Evolutionary conservation across 176 grass and related monocot species (phyloP).

Genomic region (Miscanthus lutarioriparius): DNA sequence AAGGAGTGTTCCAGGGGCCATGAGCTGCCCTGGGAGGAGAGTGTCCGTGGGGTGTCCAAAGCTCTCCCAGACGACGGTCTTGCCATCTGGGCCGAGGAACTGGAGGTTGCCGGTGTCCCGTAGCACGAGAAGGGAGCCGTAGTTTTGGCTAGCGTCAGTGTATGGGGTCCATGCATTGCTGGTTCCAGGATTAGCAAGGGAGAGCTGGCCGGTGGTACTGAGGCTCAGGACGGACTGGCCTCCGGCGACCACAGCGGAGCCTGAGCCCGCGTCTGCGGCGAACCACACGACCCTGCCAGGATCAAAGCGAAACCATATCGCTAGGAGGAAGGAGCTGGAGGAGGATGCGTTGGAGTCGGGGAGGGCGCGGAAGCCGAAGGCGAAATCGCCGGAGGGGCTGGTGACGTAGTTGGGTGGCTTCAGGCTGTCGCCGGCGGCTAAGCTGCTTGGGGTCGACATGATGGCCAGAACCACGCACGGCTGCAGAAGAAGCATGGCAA

Average conservation of each 20-base stretch:
- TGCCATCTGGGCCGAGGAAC: not conserved
- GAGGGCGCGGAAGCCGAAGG: not conserved
- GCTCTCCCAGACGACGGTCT: slow-evolving; percentile 25
- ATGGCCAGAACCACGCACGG: not conserved
- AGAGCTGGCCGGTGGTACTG: not conserved
- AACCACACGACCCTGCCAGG: not conserved
- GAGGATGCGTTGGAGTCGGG: not conserved
- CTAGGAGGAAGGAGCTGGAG: slow-evolving; percentile 26
- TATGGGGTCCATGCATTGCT: not conserved
- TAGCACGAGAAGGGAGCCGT: not conserved
- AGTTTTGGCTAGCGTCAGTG: not conserved
- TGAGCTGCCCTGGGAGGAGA: slow-evolving; percentile 16
- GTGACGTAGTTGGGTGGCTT: not conserved
- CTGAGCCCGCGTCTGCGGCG: not conserved
- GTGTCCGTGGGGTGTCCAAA: slow-evolving; percentile 19
- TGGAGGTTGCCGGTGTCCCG: slow-evolving; percentile 25
- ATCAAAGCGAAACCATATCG: slow-evolving; percentile 16
- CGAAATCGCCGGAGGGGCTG: not conserved
- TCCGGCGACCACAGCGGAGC: not conserved
- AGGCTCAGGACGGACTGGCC: slow-evolving; percentile 9
- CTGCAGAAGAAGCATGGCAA: not conserved
- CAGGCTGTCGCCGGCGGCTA: not conserved
- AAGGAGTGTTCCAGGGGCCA: not conserved
- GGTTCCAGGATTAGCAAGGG: not conserved
- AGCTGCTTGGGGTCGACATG: not conserved